These are phyloP conservation scores for Wickerhamiella azyma DNA, from an alignment of 805 yeast species.

Conservation along the genomic window DNA sequence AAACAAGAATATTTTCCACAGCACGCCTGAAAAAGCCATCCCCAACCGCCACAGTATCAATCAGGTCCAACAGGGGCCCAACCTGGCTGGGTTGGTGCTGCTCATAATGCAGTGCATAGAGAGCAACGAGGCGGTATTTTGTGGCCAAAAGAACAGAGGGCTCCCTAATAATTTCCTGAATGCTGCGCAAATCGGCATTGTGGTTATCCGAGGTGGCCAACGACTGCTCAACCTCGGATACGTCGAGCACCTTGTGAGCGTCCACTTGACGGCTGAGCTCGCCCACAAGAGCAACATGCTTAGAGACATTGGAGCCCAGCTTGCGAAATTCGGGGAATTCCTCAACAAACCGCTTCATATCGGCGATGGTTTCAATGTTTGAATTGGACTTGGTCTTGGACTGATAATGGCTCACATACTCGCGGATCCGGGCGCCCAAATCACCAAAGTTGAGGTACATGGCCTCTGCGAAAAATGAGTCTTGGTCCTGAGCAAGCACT, in stretches of 20 bases:
- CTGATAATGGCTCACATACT: constrained; percentile 72
- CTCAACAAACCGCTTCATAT: constrained; percentile 81
- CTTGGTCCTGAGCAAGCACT: constrained; percentile 56
- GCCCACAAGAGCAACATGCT: constrained; percentile 80
- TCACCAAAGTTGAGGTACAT: constrained; percentile 92
- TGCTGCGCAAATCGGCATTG: constrained; percentile 38
- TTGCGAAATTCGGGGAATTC: constrained; percentile 89
- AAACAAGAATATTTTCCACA: constrained; percentile 34
- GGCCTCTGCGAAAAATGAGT: constrained; percentile 61
- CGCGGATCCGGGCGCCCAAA: constrained; percentile 73
- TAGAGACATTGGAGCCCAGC: constrained; percentile 73
- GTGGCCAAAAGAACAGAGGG: constrained; percentile 31
- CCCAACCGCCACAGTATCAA: constrained; percentile 12
- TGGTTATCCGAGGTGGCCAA: constrained; percentile 55
- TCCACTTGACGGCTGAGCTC: constrained; percentile 71
- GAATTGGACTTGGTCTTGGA: constrained; percentile 60
- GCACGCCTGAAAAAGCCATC: constrained; percentile 29
- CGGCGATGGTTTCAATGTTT: constrained; percentile 65
- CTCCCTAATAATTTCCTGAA: constrained; percentile 40
- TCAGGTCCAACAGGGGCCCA: constrained; percentile 24
- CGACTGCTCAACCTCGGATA: constrained; percentile 82
- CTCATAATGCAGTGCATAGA: constrained; percentile 66
- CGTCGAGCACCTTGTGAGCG: constrained; percentile 51
- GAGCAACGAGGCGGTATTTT: constrained; percentile 57
- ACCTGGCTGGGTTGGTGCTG: constrained; percentile 34